Conservation (phyloP, 495 filamentous ascomycete genomes). For the Neurospora sp. region DNA sequence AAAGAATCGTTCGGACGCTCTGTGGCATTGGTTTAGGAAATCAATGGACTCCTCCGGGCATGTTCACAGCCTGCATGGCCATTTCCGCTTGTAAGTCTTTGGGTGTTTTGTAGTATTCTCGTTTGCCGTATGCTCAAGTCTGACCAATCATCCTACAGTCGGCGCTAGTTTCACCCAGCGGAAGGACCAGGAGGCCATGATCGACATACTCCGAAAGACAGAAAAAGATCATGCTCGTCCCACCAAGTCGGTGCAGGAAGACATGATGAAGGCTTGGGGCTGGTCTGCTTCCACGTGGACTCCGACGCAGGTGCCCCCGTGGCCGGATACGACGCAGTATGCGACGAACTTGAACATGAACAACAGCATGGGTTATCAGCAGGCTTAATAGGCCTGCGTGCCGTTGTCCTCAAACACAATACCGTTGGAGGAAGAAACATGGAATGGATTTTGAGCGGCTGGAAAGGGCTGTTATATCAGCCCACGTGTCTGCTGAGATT, state of each 20-base stretch:
- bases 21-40: constrained; percentile 45
- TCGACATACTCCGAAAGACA: constrained; percentile 32
- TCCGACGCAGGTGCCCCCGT: neutral
- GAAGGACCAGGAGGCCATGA: constrained; percentile 33
- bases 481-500: neutral
- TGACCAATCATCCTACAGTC: constrained; percentile 3
- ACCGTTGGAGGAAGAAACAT: neutral
- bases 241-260: constrained; percentile 29
- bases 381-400: neutral
- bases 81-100: constrained; percentile 39
- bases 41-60: constrained; percentile 39
- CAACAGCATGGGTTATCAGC: neutral
- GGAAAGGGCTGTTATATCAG: neutral
- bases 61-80: constrained; percentile 45
- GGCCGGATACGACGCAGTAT: constrained; percentile 4
- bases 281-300: constrained; percentile 14
- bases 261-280: constrained; percentile 32
- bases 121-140: constrained; percentile 21
- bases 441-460: neutral
- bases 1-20: constrained; percentile 32
- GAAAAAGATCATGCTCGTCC: constrained; percentile 37
- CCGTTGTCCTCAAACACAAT: neutral
- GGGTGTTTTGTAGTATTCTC: constrained; percentile 11
- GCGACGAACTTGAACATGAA: neutral
- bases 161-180: constrained; percentile 4